Conservation (phyloP, 1,284 basidiomycete species). For the Pulveroboletus sp. region DNA sequence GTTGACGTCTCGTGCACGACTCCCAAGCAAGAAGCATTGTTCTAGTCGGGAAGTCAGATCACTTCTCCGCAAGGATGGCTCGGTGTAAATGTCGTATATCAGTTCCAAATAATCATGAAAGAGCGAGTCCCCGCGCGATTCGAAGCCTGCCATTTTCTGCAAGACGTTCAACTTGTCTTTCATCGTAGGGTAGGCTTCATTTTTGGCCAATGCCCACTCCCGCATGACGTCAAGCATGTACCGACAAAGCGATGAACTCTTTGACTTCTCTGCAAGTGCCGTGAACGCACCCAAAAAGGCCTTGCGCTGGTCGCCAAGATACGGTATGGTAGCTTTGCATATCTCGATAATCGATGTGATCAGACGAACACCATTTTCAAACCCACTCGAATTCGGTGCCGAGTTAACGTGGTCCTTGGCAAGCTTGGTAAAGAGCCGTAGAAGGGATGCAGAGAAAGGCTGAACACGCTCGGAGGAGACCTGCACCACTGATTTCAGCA, state of each 20-base stretch:
- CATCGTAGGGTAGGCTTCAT: constrained; percentile 85
- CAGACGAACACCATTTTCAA: constrained; percentile 59
- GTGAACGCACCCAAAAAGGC: constrained; percentile 75
- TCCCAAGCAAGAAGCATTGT: constrained; percentile 91
- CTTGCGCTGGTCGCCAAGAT: constrained; percentile 67
- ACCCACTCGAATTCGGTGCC: constrained; percentile 41
- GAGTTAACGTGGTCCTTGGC: constrained; percentile 86
- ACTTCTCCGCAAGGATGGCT: constrained; percentile 81
- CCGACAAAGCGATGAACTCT: constrained; percentile 75
- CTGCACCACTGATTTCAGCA: constrained; percentile 88
- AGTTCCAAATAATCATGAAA: constrained; percentile 87
- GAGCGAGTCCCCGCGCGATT: constrained; percentile 71
- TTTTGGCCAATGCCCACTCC: constrained; percentile 85
- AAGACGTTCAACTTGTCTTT: constrained; percentile 94
- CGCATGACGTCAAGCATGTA: constrained; percentile 87
- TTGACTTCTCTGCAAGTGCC: constrained; percentile 90
- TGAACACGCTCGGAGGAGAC: constrained; percentile 85
- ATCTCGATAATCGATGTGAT: constrained; percentile 70
- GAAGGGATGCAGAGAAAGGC: constrained; percentile 69
- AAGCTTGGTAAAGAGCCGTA: constrained; percentile 85
- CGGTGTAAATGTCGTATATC: constrained; percentile 93
- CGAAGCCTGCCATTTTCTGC: constrained; percentile 89
- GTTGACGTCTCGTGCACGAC: constrained; percentile 76
- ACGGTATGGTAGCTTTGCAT: constrained; percentile 59
- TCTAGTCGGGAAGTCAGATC: constrained; percentile 95